Percentiles rank a stretch among this genome's conserved stretches.
These are phyloP conservation scores for Waltergamsia citrina DNA, from an alignment of 2,329 filamentous ascomycete species.

Conservation along the genomic window DNA sequence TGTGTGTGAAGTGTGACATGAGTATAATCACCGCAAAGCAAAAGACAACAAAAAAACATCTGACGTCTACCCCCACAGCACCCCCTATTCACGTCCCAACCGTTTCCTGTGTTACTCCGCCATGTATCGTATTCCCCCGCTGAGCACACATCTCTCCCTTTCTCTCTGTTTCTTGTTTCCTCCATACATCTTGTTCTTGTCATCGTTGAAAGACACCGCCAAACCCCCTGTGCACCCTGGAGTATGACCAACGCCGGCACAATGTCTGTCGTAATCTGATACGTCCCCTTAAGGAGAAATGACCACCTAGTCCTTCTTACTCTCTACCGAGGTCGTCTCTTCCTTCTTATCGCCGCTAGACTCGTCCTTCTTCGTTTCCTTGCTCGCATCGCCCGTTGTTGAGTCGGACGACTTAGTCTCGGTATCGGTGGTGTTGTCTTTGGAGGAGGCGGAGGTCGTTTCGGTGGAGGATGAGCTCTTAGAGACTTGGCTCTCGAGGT, in stretches of 20 bases:
- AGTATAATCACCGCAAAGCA: constrained; percentile 5
- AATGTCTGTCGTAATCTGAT: no score
- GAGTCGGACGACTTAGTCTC: constrained; percentile 10
- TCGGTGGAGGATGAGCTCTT: constrained; percentile 33
- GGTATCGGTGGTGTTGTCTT: constrained; percentile 8
- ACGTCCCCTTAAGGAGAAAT: no score
- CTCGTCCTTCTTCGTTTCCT: constrained; percentile 4
- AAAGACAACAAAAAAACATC: not conserved
- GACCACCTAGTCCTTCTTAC: constrained; percentile 26
- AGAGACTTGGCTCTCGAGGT: constrained; percentile 73
- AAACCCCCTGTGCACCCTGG: not conserved
- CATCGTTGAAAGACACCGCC: not conserved
- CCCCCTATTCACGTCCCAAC: not conserved
- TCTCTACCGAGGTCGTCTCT: constrained; percentile 12
- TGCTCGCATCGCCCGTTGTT: constrained; percentile 12
- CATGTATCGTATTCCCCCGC: not conserved
- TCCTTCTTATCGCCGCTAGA: constrained; percentile 3
- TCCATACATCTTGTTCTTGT: not conserved
- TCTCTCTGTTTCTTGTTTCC: not conserved
- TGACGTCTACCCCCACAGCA: constrained; percentile 2
- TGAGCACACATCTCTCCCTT: not conserved
- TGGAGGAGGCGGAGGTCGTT: constrained; percentile 8
- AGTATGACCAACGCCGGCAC: no score
- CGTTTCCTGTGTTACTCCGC: not conserved
- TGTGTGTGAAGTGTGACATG: constrained; percentile 3